Conservation (phyloP, 768 basidiomycete species). For the Podaxis sp. region DNA sequence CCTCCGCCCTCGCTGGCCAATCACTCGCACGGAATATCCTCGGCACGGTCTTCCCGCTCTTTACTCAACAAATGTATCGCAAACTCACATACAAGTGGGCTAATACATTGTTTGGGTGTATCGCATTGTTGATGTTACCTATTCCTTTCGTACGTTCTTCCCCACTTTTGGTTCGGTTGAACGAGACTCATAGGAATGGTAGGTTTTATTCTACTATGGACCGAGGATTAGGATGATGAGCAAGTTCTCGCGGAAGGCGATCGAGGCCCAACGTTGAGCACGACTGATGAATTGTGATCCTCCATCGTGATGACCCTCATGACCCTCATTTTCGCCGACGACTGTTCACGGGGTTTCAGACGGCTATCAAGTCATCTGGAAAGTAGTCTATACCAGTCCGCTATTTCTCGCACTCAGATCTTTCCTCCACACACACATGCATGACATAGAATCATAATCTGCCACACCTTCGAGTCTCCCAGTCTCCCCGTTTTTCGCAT, state of each 20-base stretch:
- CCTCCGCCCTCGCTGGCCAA: slow-evolving; percentile 68
- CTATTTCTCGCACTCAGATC: no score
- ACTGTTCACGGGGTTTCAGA: not conserved
- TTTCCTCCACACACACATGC: no score
- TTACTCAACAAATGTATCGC: slow-evolving; percentile 55
- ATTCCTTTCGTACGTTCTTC: slow-evolving; percentile 50
- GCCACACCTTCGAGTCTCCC: no score
- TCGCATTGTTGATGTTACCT: slow-evolving; percentile 51
- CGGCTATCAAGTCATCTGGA: not conserved
- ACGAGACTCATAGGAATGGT: not conserved
- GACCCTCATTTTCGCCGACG: no score
- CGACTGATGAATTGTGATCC: not conserved
- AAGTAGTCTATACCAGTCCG: not conserved
- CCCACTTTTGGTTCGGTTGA: not conserved
- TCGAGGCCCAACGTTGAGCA: slow-evolving; percentile 18
- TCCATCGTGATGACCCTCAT: no score
- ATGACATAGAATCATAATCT: no score
- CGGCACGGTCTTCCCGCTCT: slow-evolving; percentile 55
- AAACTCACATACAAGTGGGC: slow-evolving; percentile 57
- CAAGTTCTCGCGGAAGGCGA: slow-evolving; percentile 34
- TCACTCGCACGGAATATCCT: slow-evolving; percentile 54
- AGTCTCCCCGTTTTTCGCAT: no score
- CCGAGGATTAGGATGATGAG: slow-evolving; percentile 35
- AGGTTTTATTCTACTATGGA: slow-evolving; percentile 42
- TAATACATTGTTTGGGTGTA: slow-evolving; percentile 48